phyloP scores from a whole-genome alignment of 495 filamentous ascomycete genomes.

The Penicillium coprophilum region DNA sequence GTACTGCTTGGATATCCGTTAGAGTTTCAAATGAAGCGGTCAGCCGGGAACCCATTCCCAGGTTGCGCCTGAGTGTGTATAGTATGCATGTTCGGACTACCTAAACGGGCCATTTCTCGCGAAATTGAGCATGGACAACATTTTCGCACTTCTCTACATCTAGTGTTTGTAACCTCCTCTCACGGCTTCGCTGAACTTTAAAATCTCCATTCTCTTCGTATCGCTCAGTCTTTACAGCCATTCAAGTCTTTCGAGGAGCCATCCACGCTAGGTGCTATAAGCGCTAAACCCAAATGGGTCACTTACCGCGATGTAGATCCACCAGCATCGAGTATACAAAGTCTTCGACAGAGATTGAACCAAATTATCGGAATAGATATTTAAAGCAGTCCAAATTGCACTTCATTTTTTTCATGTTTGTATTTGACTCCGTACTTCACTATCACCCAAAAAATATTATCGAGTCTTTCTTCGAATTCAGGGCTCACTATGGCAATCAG shows the following conservation, averaged over 20 bases:
- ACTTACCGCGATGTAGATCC: slow-evolving; percentile 32
- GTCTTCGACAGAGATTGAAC: neutral
- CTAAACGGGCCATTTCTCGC: slow-evolving; percentile 19
- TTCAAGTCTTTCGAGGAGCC: neutral
- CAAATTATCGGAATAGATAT: neutral
- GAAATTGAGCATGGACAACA: slow-evolving; percentile 4
- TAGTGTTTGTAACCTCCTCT: no score
- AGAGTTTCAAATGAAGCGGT: neutral
- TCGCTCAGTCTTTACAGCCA: neutral
- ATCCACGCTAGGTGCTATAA: neutral
- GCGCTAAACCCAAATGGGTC: slow-evolving; percentile 37
- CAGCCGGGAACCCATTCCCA: neutral
- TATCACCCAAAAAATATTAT: neutral
- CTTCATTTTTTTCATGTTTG: neutral
- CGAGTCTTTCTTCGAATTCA: neutral
- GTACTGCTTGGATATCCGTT: no score
- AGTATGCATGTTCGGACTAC: neutral
- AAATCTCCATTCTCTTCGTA: neutral
- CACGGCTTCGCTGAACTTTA: neutral
- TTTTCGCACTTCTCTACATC: neutral
- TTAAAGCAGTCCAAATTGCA: slow-evolving; percentile 1
- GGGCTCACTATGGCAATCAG: slow-evolving; percentile 5
- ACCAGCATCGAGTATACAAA: slow-evolving; percentile 13
- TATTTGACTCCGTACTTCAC: neutral
- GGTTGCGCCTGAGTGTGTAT: neutral